These are phyloP conservation scores for Handroanthus guayacan DNA, from an alignment of 257 asterid species.

Conservation along the genomic window DNA sequence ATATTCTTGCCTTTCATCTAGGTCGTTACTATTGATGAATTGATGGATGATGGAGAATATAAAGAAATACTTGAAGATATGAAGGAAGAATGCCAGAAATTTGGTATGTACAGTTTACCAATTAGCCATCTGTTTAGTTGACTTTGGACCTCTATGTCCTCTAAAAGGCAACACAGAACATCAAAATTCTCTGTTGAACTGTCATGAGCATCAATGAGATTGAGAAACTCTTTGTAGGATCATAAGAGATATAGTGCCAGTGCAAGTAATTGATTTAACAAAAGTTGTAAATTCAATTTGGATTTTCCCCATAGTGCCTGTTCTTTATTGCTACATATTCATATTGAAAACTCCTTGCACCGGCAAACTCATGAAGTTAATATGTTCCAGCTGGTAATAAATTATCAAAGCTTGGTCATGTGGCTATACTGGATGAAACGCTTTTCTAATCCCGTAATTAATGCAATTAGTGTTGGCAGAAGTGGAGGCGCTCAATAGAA, in stretches of 20 bases:
- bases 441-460: neutral
- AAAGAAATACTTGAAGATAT: conserved; percentile 73
- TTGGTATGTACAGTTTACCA: conserved; percentile 49
- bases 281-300: conserved; percentile 18
- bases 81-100: conserved; percentile 71
- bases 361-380: neutral
- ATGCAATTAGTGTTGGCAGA: conserved; percentile 3
- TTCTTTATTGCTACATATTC: neutral
- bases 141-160: neutral
- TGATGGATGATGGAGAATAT: conserved; percentile 66
- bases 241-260: conserved; percentile 15
- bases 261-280: conserved; percentile 18
- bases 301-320: neutral
- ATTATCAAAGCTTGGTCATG: neutral
- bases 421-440: neutral
- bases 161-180: conserved; percentile 3
- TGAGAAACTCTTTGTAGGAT: neutral
- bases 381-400: conserved; percentile 3
- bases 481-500: neutral
- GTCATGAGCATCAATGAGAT: neutral
- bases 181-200: neutral
- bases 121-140: neutral
- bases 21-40: conserved; percentile 64
- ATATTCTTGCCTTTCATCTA: conserved; percentile 39
- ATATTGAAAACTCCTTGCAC: neutral